phyloP scores from a whole-genome alignment of 1,284 basidiomycete genomes.

The Apiotrichum gamsii region DNA sequence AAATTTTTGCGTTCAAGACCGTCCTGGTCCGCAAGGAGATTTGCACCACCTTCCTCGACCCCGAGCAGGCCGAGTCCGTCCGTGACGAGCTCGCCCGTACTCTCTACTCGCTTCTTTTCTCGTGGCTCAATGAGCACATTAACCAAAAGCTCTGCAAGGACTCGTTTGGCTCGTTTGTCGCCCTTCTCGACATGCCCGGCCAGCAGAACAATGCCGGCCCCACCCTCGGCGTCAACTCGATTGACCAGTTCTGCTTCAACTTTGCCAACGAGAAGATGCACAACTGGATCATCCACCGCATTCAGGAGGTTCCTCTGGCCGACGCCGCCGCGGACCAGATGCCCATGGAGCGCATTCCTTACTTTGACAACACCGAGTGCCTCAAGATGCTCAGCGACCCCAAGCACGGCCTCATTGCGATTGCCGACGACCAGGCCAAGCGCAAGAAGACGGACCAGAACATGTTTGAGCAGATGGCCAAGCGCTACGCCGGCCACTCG shows the following conservation, averaged over 20 bases:
- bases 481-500: slow-evolving; percentile 88
- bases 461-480: slow-evolving; percentile 90
- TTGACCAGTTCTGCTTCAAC: slow-evolving; percentile 96
- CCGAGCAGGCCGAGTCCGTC: slow-evolving; percentile 85
- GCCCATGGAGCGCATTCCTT: slow-evolving; percentile 55
- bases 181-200: slow-evolving; percentile 94
- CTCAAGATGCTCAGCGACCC: slow-evolving; percentile 77
- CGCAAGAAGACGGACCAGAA: slow-evolving; percentile 87
- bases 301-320: slow-evolving; percentile 63
- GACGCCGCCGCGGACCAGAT: slow-evolving; percentile 87
- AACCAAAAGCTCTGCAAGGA: slow-evolving; percentile 89
- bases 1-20: slow-evolving; percentile 84
- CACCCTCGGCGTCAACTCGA: slow-evolving; percentile 68
- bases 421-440: slow-evolving; percentile 93
- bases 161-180: slow-evolving; percentile 84
- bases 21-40: slow-evolving; percentile 88
- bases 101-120: slow-evolving; percentile 88
- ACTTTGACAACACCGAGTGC: slow-evolving; percentile 89
- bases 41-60: slow-evolving; percentile 91
- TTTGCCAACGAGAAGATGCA: slow-evolving; percentile 89
- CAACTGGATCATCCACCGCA: slow-evolving; percentile 68
- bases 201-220: slow-evolving; percentile 69
- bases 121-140: slow-evolving; percentile 94
- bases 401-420: slow-evolving; percentile 88
- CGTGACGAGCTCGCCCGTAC: slow-evolving; percentile 89